These are phyloP conservation scores for Microstegium vimineum DNA, from an alignment of 176 grass and related monocot genomes.

Conservation along the genomic window DNA sequence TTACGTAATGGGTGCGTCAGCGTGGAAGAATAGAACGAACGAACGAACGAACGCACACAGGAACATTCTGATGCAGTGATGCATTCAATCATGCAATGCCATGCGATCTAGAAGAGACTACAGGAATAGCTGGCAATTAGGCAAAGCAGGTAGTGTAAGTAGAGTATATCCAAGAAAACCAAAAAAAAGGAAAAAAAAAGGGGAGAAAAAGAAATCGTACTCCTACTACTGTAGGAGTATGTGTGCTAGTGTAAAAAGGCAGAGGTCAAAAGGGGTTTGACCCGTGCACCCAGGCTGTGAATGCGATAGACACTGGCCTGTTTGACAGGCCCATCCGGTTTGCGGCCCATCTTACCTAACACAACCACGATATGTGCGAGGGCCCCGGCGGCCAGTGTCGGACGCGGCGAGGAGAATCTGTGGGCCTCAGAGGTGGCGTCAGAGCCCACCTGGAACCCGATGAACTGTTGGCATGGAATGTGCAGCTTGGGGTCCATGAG, in stretches of 20 bases:
- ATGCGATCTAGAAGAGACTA: background rate
- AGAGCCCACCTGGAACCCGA: slow-evolving; percentile 24
- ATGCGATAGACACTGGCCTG: slow-evolving; percentile 29
- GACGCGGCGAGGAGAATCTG: background rate
- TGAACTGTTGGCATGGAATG: slow-evolving; percentile 1
- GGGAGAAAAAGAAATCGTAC: background rate
- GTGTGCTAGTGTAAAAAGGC: background rate
- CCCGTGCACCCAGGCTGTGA: slow-evolving; percentile 39
- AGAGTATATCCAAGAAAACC: background rate
- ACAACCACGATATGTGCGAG: background rate
- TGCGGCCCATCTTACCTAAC: slow-evolving; percentile 36
- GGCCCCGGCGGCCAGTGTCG: background rate
- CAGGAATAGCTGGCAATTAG: background rate
- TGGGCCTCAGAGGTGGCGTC: slow-evolving; percentile 20
- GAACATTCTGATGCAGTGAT: background rate
- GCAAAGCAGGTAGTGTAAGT: background rate
- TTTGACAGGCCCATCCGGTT: slow-evolving; percentile 27
- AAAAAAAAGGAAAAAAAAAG: background rate
- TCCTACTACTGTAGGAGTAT: too few species aligned
- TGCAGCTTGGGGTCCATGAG: slow-evolving; percentile 9
- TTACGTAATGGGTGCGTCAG: slow-evolving; percentile 22
- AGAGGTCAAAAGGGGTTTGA: slow-evolving; percentile 30
- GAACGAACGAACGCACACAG: background rate
- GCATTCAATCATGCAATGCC: too few species aligned
- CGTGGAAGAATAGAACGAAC: too few species aligned